These are phyloP conservation scores for Fusarium phyllophilum DNA, from an alignment of 2,329 filamentous ascomycete genomes.

Conservation along the genomic window DNA sequence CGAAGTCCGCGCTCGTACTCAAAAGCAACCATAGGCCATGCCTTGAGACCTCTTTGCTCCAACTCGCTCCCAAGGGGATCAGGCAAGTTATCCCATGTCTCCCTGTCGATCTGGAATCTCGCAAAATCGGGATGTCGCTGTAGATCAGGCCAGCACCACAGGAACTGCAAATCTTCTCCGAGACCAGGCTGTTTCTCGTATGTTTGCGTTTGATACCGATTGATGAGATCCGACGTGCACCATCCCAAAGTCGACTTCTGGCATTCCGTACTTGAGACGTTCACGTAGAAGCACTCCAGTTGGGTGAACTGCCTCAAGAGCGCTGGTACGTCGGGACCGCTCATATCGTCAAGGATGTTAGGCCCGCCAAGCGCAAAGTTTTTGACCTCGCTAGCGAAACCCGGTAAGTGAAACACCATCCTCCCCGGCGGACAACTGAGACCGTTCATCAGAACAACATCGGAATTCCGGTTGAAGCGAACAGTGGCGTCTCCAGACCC, in stretches of 20 bases:
- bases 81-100: background rate
- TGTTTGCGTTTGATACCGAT: slow-evolving; percentile 43
- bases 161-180: slow-evolving; percentile 39
- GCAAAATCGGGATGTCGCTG: slow-evolving; percentile 46
- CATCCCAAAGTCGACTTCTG: slow-evolving; percentile 40
- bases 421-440: background rate
- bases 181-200: slow-evolving; percentile 39
- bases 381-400: slow-evolving; percentile 45
- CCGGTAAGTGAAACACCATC: slow-evolving; percentile 35
- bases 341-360: background rate
- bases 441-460: slow-evolving; percentile 45
- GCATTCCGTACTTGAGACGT: background rate
- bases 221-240: slow-evolving; percentile 46
- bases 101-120: slow-evolving; percentile 35
- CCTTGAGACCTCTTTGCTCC: slow-evolving; percentile 24
- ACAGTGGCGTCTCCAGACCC: slow-evolving; percentile 40
- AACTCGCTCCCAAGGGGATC: slow-evolving; percentile 5
- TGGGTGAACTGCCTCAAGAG: slow-evolving; percentile 34
- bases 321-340: background rate
- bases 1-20: slow-evolving; percentile 30
- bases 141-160: slow-evolving; percentile 50
- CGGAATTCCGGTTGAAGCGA: slow-evolving; percentile 45
- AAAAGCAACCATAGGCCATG: slow-evolving; percentile 49
- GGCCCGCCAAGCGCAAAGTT: slow-evolving; percentile 42
- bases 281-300: slow-evolving; percentile 45